Conservation (phyloP, 2,329 filamentous ascomycete species). For the Clonostachys solani region DNA sequence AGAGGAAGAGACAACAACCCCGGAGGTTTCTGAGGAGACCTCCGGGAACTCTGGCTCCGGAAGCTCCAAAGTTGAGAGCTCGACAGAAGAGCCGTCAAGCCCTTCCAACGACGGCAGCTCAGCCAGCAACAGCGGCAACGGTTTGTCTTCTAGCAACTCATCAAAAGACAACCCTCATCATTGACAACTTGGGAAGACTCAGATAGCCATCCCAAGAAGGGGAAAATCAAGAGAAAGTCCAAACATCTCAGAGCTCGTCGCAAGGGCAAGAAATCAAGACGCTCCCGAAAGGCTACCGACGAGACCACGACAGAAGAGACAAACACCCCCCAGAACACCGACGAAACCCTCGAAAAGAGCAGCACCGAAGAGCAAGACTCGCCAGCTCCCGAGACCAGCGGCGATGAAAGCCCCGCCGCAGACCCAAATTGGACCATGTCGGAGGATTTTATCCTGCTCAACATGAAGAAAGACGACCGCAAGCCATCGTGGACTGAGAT, state of each 20-base stretch:
- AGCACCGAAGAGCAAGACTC: not conserved
- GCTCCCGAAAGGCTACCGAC: not conserved
- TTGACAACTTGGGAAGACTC: too few relatives aligned
- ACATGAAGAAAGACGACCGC: conserved; percentile 23
- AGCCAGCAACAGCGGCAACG: not conserved
- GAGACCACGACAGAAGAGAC: not conserved
- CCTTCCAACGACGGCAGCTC: conserved; percentile 24
- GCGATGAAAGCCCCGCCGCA: not conserved
- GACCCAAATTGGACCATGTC: conserved; percentile 23
- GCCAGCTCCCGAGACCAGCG: not conserved
- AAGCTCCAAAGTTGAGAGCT: conserved; percentile 22
- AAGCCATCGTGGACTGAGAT: conserved; percentile 22
- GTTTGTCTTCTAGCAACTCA: too few relatives aligned
- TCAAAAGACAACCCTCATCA: too few relatives aligned
- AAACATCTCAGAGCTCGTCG: not conserved
- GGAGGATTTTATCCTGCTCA: conserved; percentile 23
- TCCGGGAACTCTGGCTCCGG: too few relatives aligned
- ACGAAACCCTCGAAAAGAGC: not conserved
- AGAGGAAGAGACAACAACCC: too few relatives aligned
- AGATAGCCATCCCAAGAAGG: too few relatives aligned
- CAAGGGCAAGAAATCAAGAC: not conserved
- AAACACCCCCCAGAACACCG: not conserved
- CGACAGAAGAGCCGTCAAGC: conserved; percentile 48
- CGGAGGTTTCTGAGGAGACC: too few relatives aligned
- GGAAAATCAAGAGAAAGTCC: not conserved